Evolutionary conservation across 371 early-diverging fungal species (phyloP), one percentile per base, ranked within the genome.

Genomic region (Syncephalastrum monosporum): DNA sequence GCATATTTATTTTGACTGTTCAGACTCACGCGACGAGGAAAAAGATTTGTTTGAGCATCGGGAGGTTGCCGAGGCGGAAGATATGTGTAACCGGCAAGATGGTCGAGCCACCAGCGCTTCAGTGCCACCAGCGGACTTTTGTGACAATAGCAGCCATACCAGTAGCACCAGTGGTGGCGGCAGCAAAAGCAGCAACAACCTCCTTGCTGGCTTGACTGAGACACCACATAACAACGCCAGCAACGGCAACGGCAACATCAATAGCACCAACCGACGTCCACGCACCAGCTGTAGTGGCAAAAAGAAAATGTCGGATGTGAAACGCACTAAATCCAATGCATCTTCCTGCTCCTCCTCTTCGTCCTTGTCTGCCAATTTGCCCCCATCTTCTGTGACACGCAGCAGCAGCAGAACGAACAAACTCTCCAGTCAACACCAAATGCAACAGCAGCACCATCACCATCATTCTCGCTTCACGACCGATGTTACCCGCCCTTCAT

Each of bases 401-500:
- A 33, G 38, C 38, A 33, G 38, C 38, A 33, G 38, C 38, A 33
- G 38, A 12, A 10, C 38, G 8, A 33, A 33, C 10, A 33, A 33
- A 33, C 38, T 33, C 10, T n/a, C 24, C 21, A 15, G 17, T 10
- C 19, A 43, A 8, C 21, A 10, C 43, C 5, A 42, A 42, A 10
- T 3, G 14, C n/a, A 46, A 47, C 56, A 56, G 13, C 49, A 56
- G 21, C 56, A 61, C 14, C 49, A 47, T 19, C 29, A 58, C 42
- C 38, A 23, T 23, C 33, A 33, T 33, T 33, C 38, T 33, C 38
- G 38, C 38, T 33, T 33, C 12, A 58, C n/a, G 55, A 53, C 21
- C 41, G 46, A 33, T 33, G 38, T 33, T 10, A 33, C 38, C 8
- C 38, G 38, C 38, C 38, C 38, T 33, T 33, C 38, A 10, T 33